Evolutionary conservation across 129 eudicot species (phyloP).

Genomic region (carrot (Daucus carota)): DNA sequence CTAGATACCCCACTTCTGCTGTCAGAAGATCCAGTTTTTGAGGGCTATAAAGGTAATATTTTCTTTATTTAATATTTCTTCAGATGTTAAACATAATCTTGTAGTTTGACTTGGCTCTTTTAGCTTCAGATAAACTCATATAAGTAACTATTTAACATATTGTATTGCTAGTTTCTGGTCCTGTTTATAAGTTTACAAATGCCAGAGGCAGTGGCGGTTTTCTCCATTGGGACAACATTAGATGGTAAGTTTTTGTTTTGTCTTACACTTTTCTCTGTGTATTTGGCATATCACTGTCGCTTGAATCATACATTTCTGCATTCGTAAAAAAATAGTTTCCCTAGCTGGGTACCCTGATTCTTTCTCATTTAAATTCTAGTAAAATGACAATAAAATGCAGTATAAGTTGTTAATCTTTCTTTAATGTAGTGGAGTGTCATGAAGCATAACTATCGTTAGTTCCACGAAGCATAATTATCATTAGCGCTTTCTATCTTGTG

Average conservation of each 20-base stretch:
- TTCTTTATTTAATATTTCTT: not conserved
- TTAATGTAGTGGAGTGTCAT: not conserved
- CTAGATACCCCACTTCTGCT: conserved; percentile 83
- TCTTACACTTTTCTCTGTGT: not conserved
- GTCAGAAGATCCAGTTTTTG: conserved; percentile 83
- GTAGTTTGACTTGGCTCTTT: not conserved
- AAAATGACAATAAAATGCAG: not conserved
- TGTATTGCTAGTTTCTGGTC: conserved; percentile 51
- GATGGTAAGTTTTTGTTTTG: conserved; percentile 43
- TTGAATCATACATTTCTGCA: not conserved
- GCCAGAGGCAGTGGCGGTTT: conserved; percentile 95
- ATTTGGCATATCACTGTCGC: not conserved
- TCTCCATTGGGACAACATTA: conserved; percentile 73
- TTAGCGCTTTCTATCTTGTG: not conserved
- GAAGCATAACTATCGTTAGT: not conserved
- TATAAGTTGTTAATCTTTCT: not conserved
- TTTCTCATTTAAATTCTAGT: not conserved
- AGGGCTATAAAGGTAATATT: conserved; percentile 81
- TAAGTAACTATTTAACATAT: conserved; percentile 8
- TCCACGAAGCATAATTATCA: not conserved
- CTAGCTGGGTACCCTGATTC: not conserved
- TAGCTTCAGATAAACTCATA: not conserved
- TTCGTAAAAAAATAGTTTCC: not conserved
- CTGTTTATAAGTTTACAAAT: conserved; percentile 75
- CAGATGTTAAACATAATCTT: not conserved